A percentile compares a stretch with the other conserved stretches of the same genome.
phyloP scores from a whole-genome alignment of 2,329 filamentous ascomycete genomes.

The Juglanconis sp. region DNA sequence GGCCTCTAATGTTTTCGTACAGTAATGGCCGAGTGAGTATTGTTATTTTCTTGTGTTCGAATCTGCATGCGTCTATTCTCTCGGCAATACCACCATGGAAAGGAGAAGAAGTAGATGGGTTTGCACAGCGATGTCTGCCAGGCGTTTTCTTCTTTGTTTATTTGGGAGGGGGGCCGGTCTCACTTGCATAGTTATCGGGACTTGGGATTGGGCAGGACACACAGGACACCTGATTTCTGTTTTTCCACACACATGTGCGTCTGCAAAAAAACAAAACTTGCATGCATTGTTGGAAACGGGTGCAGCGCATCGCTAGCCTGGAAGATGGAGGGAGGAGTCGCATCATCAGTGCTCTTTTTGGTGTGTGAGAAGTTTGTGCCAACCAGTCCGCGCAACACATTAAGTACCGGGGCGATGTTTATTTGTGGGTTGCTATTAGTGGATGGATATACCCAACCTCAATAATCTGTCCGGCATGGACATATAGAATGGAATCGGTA shows the following conservation, averaged over 20 bases:
- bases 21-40: constrained; percentile 11
- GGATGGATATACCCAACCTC: constrained; percentile 7
- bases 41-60: not conserved
- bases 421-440: constrained; percentile 3
- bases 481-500: not conserved
- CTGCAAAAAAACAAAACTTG: not conserved
- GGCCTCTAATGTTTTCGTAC: not conserved
- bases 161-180: not conserved
- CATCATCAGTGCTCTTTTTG: not conserved
- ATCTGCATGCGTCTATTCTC: not conserved
- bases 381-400: not conserved
- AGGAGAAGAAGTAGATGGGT: constrained; percentile 4
- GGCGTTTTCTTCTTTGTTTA: constrained; percentile 10
- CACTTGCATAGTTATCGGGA: not conserved
- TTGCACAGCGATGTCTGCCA: constrained; percentile 15
- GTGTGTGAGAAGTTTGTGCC: not conserved
- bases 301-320: not conserved
- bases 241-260: not conserved
- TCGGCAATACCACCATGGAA: constrained; percentile 3
- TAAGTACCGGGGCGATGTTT: not conserved
- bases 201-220: not conserved
- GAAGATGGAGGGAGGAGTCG: not conserved
- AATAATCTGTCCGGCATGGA: not conserved
- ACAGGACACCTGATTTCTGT: constrained; percentile 1
- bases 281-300: not conserved